Evolutionary conservation across 768 basidiomycete species (phyloP), one percentile per base, ranked within the genome.

Genomic region (Leccinum sublutescens): DNA sequence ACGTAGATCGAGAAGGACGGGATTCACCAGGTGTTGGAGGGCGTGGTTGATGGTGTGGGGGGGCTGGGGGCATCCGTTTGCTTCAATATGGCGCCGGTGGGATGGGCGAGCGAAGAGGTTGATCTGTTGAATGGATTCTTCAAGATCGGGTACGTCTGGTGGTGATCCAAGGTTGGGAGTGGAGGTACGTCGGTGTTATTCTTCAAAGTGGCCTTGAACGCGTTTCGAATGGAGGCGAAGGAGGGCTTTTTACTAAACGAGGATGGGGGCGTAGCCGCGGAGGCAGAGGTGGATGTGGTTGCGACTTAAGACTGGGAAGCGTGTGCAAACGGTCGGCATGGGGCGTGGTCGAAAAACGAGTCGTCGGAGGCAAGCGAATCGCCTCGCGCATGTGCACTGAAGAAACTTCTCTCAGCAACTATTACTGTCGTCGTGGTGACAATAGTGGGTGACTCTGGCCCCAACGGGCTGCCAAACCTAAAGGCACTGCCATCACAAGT

Each of bases 51-150:
- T 67, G 69, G 49, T 71, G 64, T 0, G 83, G 78, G 1, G 31
- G 31, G 84, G 79, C 80, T 85, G 6, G 80, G 72, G 36, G 80
- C 72, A 57, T 69, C 77, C 6, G 76, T 69, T 62, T 69, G 79
- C 66, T 71, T 79, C 53, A 69, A 78, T 34, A 75, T 71, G 27
- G 68, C 72, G 33, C 77, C 73, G 17, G 75, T 72, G n/a, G 75
- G 71, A 56, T 85, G 73, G 62, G 71, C 86, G 36, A 91, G 80
- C 1, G 91, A 91, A 1, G 90, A 91, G 1, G 83, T 89, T 6
- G 90, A 91, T 40, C 87, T 86, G 71, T 88, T 89, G 75, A 92
- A 93, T 0, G 90, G 89, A 69, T 90, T 90, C 75, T 87, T 89
- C 63, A 92, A 74, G 38, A 82, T 84, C n/a, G 88, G 86, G 68